A percentile compares a stretch with the other conserved stretches of the same genome.
Evolutionary conservation across 2,329 filamentous ascomycete genomes (phyloP).

Genomic region (Blumeriella jaapii): DNA sequence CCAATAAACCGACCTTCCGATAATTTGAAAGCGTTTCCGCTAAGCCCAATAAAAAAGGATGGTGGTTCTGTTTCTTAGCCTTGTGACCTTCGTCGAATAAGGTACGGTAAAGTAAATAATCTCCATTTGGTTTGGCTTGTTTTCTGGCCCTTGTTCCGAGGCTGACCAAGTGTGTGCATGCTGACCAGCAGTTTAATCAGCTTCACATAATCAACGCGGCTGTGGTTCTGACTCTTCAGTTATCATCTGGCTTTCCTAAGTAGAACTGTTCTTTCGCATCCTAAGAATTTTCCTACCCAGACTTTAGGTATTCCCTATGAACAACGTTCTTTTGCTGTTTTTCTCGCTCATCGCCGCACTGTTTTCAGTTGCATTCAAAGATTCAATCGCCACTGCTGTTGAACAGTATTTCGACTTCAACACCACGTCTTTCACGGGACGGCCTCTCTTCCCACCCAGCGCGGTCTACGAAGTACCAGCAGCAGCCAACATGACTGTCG

Average conservation of each 20-base stretch:
- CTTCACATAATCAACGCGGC: conserved; percentile 10
- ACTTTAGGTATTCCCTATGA: conserved; percentile 11
- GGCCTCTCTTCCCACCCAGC: conserved; percentile 14
- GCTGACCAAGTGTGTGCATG: conserved; percentile 6
- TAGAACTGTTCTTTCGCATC: conserved; percentile 17
- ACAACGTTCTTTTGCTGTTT: conserved; percentile 22
- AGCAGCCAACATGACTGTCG: conserved; percentile 45
- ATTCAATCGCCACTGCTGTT: conserved; percentile 15
- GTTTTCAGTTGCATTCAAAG: conserved; percentile 21
- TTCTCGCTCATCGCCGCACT: conserved; percentile 22
- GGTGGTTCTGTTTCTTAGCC: too few relatives aligned
- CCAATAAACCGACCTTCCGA: too few relatives aligned
- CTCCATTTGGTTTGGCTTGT: conserved; percentile 1
- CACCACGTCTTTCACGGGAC: conserved; percentile 11
- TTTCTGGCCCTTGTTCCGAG: too few relatives aligned
- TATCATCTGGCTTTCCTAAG: conserved; percentile 1
- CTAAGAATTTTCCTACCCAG: conserved; percentile 14
- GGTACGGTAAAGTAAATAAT: too few relatives aligned
- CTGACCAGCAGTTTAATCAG: conserved; percentile 10
- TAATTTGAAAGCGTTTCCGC: too few relatives aligned
- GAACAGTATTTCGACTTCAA: conserved; percentile 11
- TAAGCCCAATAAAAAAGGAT: too few relatives aligned
- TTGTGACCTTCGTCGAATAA: too few relatives aligned
- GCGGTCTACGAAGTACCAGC: conserved; percentile 14
- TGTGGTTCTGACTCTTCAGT: conserved; percentile 5